These are phyloP conservation scores for Paramecium sonneborni DNA, from an alignment of 73 alveolate genomes.

Conservation along the genomic window DNA sequence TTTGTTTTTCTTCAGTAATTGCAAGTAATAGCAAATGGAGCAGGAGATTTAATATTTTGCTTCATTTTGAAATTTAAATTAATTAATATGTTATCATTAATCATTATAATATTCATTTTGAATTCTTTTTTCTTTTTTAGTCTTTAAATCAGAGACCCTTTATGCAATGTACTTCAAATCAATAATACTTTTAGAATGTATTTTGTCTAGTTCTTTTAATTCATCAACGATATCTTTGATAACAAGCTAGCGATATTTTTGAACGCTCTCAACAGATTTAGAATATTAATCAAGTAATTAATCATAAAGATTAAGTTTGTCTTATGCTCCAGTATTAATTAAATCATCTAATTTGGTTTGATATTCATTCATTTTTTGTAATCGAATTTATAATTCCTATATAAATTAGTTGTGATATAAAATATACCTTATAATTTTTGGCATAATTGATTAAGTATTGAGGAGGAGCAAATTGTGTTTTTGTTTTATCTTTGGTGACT, in stretches of 20 bases:
- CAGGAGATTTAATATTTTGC: slow-evolving; percentile 7
- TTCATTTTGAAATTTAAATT: not conserved
- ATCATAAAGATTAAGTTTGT: slow-evolving; percentile 17
- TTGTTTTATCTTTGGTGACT: not conserved
- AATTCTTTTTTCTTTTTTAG: slow-evolving; percentile 22
- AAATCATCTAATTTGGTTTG: not conserved
- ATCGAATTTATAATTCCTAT: not conserved
- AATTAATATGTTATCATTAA: not conserved
- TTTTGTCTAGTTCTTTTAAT: slow-evolving; percentile 40
- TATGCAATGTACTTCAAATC: slow-evolving; percentile 46
- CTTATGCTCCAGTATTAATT: slow-evolving; percentile 7
- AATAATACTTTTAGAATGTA: slow-evolving; percentile 16
- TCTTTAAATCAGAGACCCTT: not conserved
- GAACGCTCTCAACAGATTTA: not conserved
- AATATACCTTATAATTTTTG: slow-evolving; percentile 12
- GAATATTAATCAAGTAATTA: not conserved
- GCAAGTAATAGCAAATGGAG: not conserved
- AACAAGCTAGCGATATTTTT: slow-evolving; percentile 14
- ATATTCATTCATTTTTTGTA: not conserved
- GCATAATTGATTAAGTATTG: slow-evolving; percentile 17
- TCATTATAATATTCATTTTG: slow-evolving; percentile 33
- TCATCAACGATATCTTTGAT: slow-evolving; percentile 31
- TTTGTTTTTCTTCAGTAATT: not conserved
- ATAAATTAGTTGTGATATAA: not conserved
- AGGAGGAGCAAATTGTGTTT: not conserved